These are phyloP conservation scores for Daldinia sp. DNA, from an alignment of 2,329 filamentous ascomycete species.

Conservation along the genomic window DNA sequence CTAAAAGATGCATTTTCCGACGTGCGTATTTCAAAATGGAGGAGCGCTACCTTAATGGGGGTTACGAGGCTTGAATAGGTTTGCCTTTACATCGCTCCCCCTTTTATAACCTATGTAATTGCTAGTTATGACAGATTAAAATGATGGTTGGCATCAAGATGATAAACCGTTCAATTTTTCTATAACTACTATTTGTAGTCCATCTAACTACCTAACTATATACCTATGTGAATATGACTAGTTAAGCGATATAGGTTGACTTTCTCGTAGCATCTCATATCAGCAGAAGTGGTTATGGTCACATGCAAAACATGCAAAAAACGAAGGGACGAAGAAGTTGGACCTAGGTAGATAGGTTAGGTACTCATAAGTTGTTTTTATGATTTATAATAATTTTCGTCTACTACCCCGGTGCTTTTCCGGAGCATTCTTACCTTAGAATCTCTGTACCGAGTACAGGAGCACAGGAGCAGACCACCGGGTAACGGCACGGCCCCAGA, in stretches of 20 bases:
- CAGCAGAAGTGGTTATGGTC: slow-evolving; percentile 3
- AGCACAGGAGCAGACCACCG: neutral
- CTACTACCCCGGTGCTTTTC: neutral
- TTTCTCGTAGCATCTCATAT: neutral
- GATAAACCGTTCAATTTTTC: neutral
- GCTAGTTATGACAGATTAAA: slow-evolving; percentile 28
- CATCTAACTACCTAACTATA: neutral
- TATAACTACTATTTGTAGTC: neutral
- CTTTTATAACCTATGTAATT: slow-evolving; percentile 14
- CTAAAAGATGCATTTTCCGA: slow-evolving; percentile 19
- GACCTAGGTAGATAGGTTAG: neutral
- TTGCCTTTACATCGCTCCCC: slow-evolving; percentile 5
- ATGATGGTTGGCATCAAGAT: slow-evolving; percentile 23
- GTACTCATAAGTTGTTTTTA: neutral
- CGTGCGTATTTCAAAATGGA: slow-evolving; percentile 22
- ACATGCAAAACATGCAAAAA: slow-evolving; percentile 11
- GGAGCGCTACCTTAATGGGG: slow-evolving; percentile 16
- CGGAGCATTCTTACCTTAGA: neutral
- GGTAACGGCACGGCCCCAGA: slow-evolving; percentile 32
- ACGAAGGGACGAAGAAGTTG: neutral
- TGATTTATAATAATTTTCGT: slow-evolving; percentile 29
- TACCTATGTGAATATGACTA: neutral
- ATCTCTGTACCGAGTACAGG: slow-evolving; percentile 4
- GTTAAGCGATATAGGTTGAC: neutral
- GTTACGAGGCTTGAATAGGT: slow-evolving; percentile 13